Evolutionary conservation across 805 yeast genomes (phyloP).

Genomic region (Hanseniaspora valbyensis): DNA sequence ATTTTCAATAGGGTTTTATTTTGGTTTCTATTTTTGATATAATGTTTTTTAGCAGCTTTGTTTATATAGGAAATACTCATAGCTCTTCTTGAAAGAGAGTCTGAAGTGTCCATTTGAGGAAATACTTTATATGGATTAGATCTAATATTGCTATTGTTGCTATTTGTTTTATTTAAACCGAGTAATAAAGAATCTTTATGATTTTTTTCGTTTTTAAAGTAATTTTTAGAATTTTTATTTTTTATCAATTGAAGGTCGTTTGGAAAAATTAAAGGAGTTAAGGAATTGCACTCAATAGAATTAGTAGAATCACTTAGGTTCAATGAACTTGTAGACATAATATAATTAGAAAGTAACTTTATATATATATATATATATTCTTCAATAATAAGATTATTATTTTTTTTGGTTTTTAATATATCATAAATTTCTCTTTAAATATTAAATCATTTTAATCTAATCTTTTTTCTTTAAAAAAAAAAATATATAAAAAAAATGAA

Average conservation of each 20-base stretch:
- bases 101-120: not conserved
- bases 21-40: not conserved
- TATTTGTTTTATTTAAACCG: too few species aligned
- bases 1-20: not conserved
- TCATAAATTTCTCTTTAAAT: too few species aligned
- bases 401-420: too few species aligned
- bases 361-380: too few species aligned
- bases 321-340: not conserved
- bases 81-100: conserved; percentile 3
- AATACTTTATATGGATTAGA: too few species aligned
- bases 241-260: not conserved
- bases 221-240: not conserved
- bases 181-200: too few species aligned
- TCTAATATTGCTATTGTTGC: not conserved
- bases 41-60: not conserved
- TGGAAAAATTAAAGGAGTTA: not conserved
- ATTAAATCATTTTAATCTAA: too few species aligned
- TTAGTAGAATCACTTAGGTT: not conserved
- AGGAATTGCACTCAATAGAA: not conserved
- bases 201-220: not conserved
- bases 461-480: too few species aligned
- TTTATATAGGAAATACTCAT: conserved; percentile 6
- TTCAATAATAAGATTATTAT: too few species aligned
- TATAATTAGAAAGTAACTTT: too few species aligned
- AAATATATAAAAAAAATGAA: too few species aligned